Evolutionary conservation across 352 stramenopile species (phyloP), one percentile per base, ranked within the genome.

Genomic region (Pythium coloratum): DNA sequence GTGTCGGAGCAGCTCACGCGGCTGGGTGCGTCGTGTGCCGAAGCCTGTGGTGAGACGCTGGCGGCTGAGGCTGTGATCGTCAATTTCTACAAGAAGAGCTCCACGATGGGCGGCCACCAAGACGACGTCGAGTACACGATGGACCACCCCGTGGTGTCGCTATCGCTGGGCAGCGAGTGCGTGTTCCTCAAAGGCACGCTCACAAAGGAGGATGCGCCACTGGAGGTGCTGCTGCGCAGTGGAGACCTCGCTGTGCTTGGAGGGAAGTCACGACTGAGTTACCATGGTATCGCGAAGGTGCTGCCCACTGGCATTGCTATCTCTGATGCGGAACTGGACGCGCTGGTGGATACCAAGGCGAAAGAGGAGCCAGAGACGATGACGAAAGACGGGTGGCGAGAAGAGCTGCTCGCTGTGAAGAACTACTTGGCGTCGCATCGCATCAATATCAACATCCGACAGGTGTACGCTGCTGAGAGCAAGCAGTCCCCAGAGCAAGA

Each of bases 111-210:
- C 42, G 86, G 86, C 42, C 86, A 94, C 66, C 80, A 91, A 65
- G 86, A 94, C 67, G 82, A 94, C 72, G 84, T 93, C 57, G 86
- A 95, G 69, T 78, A 85, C 70, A 95, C 85, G 36, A 91, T 93
- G 80, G 83, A 86, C 56, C 78, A 92, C 62, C 86, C 86, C 5
- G 86, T 95, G 16, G 79, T 95, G 24, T 95, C 86, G 28, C 67
- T 95, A 10, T 91, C 83, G 55, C 75, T 95, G 6, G 86, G 86
- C 24, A 88, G 81, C 69, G 63, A 59, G 32, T 88, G 79, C 36
- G 79, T 95, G 30, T 95, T 95, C 32, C 82, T 95, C 32, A 91
- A 92, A 64, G 86, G 86, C 16, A 77, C 81, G 0, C 64, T 75
- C 6, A 79, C 78, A 1, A 95, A 91, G 59, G 79, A 90, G 28